These are phyloP conservation scores for Grosmannia serpens DNA, from an alignment of 2,329 filamentous ascomycete species.

Conservation along the genomic window DNA sequence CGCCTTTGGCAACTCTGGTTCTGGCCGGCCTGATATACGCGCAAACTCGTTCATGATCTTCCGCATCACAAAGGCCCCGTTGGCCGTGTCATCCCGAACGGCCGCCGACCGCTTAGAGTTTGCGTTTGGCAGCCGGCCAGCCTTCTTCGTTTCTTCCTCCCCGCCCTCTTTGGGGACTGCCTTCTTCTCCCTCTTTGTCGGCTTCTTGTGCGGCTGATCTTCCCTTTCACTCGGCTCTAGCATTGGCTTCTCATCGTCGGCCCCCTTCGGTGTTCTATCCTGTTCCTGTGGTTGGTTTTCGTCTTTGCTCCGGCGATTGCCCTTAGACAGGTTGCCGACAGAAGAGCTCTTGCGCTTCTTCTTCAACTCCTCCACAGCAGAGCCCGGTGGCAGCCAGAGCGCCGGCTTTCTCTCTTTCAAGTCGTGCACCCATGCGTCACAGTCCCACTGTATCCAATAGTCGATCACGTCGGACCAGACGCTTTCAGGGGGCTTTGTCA, in stretches of 20 bases:
- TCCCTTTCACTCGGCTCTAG: not conserved
- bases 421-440: constrained; percentile 60
- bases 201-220: not conserved
- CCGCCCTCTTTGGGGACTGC: not conserved
- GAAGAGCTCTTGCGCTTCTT: constrained; percentile 22
- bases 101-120: constrained; percentile 27
- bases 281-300: not conserved
- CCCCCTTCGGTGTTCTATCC: not conserved
- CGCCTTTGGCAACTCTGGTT: constrained; percentile 4
- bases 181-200: not conserved
- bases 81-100: constrained; percentile 32
- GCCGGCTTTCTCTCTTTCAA: constrained; percentile 46
- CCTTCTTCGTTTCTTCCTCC: not conserved
- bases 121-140: not conserved
- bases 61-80: constrained; percentile 30
- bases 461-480: constrained; percentile 63
- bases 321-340: constrained; percentile 11
- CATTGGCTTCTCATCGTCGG: not conserved
- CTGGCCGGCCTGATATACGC: constrained; percentile 19
- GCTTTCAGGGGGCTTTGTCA: constrained; percentile 60
- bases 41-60: constrained; percentile 30
- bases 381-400: constrained; percentile 43
- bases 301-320: constrained; percentile 1
- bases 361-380: constrained; percentile 24
- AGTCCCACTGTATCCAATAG: constrained; percentile 66